Evolutionary conservation across 495 filamentous ascomycete species (phyloP), one percentile per base, ranked within the genome.

Genomic region (Haplographium delicatum): DNA sequence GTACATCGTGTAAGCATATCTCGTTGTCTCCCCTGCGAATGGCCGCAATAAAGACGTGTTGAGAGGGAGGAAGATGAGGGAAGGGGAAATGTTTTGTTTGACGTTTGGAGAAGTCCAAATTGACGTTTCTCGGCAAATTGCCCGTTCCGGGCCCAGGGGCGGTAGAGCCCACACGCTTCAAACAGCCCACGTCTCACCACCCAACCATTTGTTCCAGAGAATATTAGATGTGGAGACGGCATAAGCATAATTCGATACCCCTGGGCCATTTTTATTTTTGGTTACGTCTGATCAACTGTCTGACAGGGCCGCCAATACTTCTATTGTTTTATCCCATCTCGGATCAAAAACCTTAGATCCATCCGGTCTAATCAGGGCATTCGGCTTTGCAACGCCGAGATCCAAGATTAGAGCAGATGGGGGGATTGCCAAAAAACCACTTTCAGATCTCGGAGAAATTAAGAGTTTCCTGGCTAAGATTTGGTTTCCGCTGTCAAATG

Each of bases 1-100:
- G 5, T 53, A 58, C 55, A 58, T 58, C 15, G 19, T 53, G 44
- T 25, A 11, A 47, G 27, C 44, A 49, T 57, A 34, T 38, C 40
- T 44, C 25, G 24, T 5, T 19, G 22, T n/a, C n/a, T n/a, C n/a
- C n/a, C n/a, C n/a, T n/a, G n/a, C n/a, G n/a, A n/a, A n/a, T n/a
- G n/a, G n/a, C n/a, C n/a, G n/a, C n/a, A n/a, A n/a, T n/a, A n/a
- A n/a, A n/a, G n/a, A n/a, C n/a, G n/a, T n/a, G n/a, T n/a, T n/a
- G n/a, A n/a, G n/a, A n/a, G n/a, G n/a, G n/a, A n/a, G n/a, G n/a
- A n/a, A n/a, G n/a, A n/a, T n/a, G n/a, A n/a, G n/a, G n/a, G n/a
- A n/a, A n/a, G n/a, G n/a, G n/a, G n/a, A n/a, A n/a, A n/a, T n/a
- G n/a, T n/a, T n/a, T n/a, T n/a, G n/a, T n/a, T n/a, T n/a, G n/a